Conservation (phyloP, 768 basidiomycete genomes). For the Phaeolepiota aurea region DNA sequence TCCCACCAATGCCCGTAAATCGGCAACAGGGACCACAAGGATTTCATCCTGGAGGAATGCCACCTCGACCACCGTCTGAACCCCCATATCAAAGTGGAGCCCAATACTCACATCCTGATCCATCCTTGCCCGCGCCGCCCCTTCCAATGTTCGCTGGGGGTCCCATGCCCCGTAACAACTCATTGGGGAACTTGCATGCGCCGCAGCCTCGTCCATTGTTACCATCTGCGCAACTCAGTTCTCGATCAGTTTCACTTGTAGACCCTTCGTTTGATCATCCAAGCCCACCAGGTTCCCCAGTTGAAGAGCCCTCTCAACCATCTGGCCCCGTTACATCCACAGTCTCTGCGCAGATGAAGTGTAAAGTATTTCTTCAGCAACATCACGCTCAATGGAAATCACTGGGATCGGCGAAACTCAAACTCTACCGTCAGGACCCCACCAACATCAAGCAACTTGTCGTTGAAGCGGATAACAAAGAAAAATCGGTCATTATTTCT, state of each 20-base stretch:
- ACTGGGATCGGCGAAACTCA: slow-evolving; percentile 79
- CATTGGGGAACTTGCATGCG: slow-evolving; percentile 27
- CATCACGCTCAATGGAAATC: slow-evolving; percentile 98
- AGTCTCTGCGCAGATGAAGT: slow-evolving; percentile 89
- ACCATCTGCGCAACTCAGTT: slow-evolving; percentile 53
- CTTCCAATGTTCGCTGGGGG: slow-evolving; percentile 27
- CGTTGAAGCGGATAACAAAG: slow-evolving; percentile 76
- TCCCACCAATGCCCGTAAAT: slow-evolving; percentile 2
- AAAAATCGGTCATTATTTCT: slow-evolving; percentile 76
- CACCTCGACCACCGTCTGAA: slow-evolving; percentile 43
- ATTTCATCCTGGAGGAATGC: slow-evolving; percentile 17
- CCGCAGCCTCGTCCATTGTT: slow-evolving; percentile 45
- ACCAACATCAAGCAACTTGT: slow-evolving; percentile 95
- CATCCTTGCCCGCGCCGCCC: slow-evolving; percentile 26
- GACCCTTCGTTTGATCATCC: slow-evolving; percentile 54
- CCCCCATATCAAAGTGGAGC: slow-evolving; percentile 25
- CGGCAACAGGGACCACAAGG: slow-evolving; percentile 11
- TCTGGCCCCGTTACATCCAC: slow-evolving; percentile 68
- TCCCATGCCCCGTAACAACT: slow-evolving; percentile 26
- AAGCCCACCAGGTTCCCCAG: slow-evolving; percentile 82
- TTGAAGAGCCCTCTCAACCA: slow-evolving; percentile 39
- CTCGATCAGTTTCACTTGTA: slow-evolving; percentile 41
- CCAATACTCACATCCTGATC: slow-evolving; percentile 39
- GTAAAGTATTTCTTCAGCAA: slow-evolving; percentile 95
- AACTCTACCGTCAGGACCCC: slow-evolving; percentile 77